phyloP scores from a whole-genome alignment of 345 rosid genomes.

The Linum lewisii region DNA sequence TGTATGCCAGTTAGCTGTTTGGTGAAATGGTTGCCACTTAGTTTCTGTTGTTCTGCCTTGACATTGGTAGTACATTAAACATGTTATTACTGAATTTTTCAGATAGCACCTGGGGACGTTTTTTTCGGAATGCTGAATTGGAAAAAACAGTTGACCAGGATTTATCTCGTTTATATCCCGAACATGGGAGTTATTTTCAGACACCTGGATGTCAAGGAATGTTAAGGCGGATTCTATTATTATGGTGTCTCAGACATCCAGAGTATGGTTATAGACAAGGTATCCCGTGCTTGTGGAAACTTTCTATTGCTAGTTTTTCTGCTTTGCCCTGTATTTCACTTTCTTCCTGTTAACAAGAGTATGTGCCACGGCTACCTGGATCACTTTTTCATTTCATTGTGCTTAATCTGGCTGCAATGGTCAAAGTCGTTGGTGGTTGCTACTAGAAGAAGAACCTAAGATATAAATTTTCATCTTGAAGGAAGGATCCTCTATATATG shows the following conservation, averaged over 20 bases:
- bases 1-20: background rate
- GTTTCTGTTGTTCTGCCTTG: background rate
- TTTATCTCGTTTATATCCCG: conserved; percentile 86
- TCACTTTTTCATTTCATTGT: too few species aligned
- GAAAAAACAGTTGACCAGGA: conserved; percentile 95
- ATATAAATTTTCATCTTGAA: too few species aligned
- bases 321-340: too few species aligned
- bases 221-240: conserved; percentile 70
- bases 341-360: too few species aligned
- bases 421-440: too few species aligned
- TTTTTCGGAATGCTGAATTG: conserved; percentile 85
- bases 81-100: conserved; percentile 9
- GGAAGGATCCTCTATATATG: too few species aligned
- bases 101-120: conserved; percentile 97
- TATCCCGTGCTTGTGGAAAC: conserved; percentile 11
- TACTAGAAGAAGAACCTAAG: too few species aligned
- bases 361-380: too few species aligned
- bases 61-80: background rate
- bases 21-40: background rate
- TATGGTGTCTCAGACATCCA: conserved; percentile 94
- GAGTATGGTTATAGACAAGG: conserved; percentile 88
- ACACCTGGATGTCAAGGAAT: conserved; percentile 95
- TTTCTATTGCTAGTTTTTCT: too few species aligned
- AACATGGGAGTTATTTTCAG: conserved; percentile 88
- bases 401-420: too few species aligned